Base-by-base conservation (phyloP, 495 filamentous ascomycete genomes). In the Penicillium desertorum region DNA sequence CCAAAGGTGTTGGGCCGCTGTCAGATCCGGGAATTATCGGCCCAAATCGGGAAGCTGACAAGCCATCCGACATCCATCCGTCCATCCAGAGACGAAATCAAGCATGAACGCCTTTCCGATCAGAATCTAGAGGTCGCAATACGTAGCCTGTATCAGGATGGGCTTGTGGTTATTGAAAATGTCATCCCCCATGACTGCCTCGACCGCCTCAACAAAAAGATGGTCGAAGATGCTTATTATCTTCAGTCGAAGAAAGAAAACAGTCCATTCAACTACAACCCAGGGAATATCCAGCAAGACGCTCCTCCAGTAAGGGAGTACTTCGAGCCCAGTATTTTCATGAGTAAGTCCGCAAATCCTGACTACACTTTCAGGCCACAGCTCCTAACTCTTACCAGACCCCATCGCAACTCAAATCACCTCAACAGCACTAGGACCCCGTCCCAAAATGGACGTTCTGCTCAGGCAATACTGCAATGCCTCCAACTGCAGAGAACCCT, bases 261-360 rank as follows among this genome's bases (percentile, higher is more conserved):
- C 39, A 72, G 73, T 5, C 79, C 79, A 0, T 81, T 76, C 62
- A 81, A 83, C 52, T 81, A 79, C 56, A 81, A 81, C 60, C 71
- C 73, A 6, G 78, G 76, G 7, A 81, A 84, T 58, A 70, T 83
- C 47, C 79, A 81, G 51, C 81, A 83, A 57, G 77, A 81, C 44
- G 67, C 81, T 1, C 77, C 76, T 22, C 73, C 78, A 0, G 70
- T 74, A 8, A 58, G 60, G 0, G 54, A 70, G 25, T 76, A 69
- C 47, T 78, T 78, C 53, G 68, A 71, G 44, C 58, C 70, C n/a
- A 48, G 61, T 8, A 78, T 81, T n/a, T 80, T 78, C 54, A 56
- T 75, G 23, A 78, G 75, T 78, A 56, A 22, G 64, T 63, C 42
- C 16, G 23, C n/a, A 32, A 42, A 20, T 5, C 20, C 17, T 10